Conservation (phyloP, 345 rosid genomes). For the Salix koriyanagi region DNA sequence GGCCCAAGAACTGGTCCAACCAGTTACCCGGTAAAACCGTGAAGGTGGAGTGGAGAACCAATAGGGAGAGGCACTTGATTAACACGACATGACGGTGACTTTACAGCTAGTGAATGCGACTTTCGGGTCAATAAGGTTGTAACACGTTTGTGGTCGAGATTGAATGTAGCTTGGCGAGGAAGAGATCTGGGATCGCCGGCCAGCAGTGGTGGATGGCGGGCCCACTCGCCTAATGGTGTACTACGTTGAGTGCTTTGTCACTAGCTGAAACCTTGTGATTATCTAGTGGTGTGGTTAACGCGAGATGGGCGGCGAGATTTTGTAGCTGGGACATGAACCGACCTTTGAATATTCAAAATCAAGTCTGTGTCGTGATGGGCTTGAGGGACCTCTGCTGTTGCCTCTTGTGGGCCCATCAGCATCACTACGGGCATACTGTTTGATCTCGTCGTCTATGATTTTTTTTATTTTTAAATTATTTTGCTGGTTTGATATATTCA, state of each 20-base stretch:
- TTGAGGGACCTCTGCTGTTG: not conserved
- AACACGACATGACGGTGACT: conserved; percentile 18
- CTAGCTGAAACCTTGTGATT: not conserved
- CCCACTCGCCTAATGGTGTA: not conserved
- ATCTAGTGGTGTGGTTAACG: not conserved
- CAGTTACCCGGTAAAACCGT: conserved; percentile 19
- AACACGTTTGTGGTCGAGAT: conserved; percentile 8
- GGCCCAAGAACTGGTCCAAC: conserved; percentile 23
- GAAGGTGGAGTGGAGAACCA: not conserved
- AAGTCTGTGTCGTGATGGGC: not conserved
- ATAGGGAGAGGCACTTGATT: not conserved
- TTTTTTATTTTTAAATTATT: too few species aligned
- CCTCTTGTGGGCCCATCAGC: not conserved
- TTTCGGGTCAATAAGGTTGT: not conserved
- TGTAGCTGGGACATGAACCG: not conserved
- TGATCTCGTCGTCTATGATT: not conserved
- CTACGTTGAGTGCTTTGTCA: not conserved
- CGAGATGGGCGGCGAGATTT: conserved; percentile 8
- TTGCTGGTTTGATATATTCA: too few species aligned
- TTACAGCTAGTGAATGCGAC: conserved; percentile 13
- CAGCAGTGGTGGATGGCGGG: not conserved
- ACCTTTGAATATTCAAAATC: conserved; percentile 5
- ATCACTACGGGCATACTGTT: too few species aligned
- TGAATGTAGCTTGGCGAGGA: not conserved
- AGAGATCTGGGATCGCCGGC: conserved; percentile 2